A percentile compares a stretch with the other conserved stretches of the same genome.
Evolutionary conservation across 1,139 yeast genomes (phyloP).

Genomic region (Starmera stellimalicola): DNA sequence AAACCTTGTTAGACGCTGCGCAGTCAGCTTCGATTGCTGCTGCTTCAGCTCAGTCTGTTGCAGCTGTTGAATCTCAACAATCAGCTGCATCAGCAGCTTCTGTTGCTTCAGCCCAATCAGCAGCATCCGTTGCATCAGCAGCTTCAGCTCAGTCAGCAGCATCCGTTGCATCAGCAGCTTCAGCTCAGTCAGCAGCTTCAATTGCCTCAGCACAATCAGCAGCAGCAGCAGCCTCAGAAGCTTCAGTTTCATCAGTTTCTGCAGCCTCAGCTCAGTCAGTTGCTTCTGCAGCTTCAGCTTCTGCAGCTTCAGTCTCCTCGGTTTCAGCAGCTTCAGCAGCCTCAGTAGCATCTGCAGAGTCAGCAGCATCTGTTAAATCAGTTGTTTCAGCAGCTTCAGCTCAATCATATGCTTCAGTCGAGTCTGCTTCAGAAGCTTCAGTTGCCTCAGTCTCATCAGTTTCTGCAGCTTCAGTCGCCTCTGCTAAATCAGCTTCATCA

Average conservation of each 20-base stretch:
- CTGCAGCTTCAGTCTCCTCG: slow-evolving; percentile 8
- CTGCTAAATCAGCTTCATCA: slow-evolving; percentile 3
- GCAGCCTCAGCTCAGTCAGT: background rate
- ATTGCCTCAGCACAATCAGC: background rate
- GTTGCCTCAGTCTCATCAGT: slow-evolving; percentile 4
- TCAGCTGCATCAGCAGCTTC: slow-evolving; percentile 2
- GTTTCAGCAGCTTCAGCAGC: slow-evolving; percentile 5
- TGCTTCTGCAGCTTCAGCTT: slow-evolving; percentile 1
- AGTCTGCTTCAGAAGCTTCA: slow-evolving; percentile 3
- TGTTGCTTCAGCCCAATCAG: slow-evolving; percentile 4
- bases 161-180: slow-evolving; percentile 4
- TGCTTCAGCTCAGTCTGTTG: slow-evolving; percentile 8
- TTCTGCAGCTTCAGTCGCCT: slow-evolving; percentile 1
- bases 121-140: slow-evolving; percentile 8
- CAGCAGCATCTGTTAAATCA: slow-evolving; percentile 6
- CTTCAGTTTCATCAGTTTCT: background rate
- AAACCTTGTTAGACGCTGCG: slow-evolving; percentile 16
- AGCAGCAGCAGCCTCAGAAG: background rate
- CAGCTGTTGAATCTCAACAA: slow-evolving; percentile 7
- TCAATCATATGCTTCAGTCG: background rate
- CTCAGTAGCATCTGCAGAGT: slow-evolving; percentile 4
- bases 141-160: slow-evolving; percentile 5
- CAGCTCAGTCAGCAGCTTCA: slow-evolving; percentile 5
- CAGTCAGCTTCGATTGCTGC: slow-evolving; percentile 15
- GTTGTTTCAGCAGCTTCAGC: slow-evolving; percentile 1